Evolutionary conservation across 2,329 filamentous ascomycete species (phyloP).

Genomic region (Chrysoporthe deuterocubensis): DNA sequence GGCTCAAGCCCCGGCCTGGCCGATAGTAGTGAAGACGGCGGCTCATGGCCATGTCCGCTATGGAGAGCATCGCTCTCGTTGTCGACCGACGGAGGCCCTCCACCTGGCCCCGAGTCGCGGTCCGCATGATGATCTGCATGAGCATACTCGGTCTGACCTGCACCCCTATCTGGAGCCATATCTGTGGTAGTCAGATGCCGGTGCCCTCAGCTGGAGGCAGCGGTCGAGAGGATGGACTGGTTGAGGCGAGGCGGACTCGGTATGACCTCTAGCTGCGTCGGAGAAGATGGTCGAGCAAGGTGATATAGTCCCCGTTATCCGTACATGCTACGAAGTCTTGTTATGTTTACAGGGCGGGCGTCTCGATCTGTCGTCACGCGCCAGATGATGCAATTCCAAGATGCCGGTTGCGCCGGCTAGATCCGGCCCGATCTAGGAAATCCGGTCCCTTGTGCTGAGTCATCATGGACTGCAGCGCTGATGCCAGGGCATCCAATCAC

Average conservation of each 20-base stretch:
- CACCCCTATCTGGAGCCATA: conserved; percentile 28
- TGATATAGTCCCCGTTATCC: not conserved
- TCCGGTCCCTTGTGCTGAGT: not conserved
- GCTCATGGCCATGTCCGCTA: not conserved
- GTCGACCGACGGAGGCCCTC: not conserved
- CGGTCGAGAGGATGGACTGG: not conserved
- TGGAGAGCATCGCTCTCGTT: not conserved
- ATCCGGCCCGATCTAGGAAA: conserved; percentile 2
- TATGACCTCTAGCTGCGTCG: not conserved
- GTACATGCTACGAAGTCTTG: not conserved
- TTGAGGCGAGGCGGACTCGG: not conserved
- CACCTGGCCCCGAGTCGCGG: not conserved
- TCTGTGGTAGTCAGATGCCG: not conserved
- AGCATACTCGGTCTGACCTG: conserved; percentile 1
- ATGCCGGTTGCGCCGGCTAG: conserved; percentile 11
- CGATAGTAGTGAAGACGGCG: not conserved
- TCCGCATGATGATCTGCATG: conserved; percentile 1
- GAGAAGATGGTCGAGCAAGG: not conserved
- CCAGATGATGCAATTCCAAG: conserved; percentile 23
- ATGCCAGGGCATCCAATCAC: not conserved
- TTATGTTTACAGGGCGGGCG: too few species aligned
- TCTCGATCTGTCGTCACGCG: too few species aligned
- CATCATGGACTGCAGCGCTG: not conserved
- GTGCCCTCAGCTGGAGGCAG: not conserved
- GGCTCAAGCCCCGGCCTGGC: conserved; percentile 15